Evolutionary conservation across 257 asterid genomes (phyloP).

Genomic region (Solanum virginianum): DNA sequence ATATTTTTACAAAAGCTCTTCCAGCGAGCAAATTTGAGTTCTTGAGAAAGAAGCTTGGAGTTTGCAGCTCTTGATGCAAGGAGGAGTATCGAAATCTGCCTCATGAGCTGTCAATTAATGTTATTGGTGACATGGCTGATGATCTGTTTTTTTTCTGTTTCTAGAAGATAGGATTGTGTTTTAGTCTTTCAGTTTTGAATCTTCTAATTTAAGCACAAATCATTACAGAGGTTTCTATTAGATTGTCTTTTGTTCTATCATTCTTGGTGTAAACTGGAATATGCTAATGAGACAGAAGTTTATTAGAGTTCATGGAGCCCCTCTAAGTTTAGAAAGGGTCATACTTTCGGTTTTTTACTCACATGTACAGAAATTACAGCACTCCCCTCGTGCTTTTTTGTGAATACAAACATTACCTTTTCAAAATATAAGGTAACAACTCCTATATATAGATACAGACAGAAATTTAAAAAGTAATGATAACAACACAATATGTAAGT

Average conservation of each 20-base stretch:
- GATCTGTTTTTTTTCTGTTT: too few species aligned
- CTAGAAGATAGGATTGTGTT: too few species aligned
- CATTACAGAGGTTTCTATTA: neutral
- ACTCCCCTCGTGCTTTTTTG: neutral
- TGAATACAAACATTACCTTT: neutral
- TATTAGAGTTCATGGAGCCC: neutral
- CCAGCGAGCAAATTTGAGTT: too few species aligned
- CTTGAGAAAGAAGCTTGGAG: too few species aligned
- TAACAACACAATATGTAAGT: neutral
- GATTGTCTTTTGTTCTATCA: neutral
- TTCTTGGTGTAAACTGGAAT: neutral
- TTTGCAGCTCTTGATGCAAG: too few species aligned
- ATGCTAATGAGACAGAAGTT: neutral
- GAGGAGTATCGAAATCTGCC: too few species aligned
- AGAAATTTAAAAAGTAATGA: neutral
- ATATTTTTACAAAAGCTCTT: too few species aligned
- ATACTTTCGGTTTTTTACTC: neutral
- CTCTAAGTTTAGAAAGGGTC: neutral
- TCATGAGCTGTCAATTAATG: too few species aligned
- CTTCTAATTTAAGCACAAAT: neutral
- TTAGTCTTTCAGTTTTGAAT: too few species aligned
- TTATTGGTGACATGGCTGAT: too few species aligned
- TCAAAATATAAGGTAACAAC: neutral
- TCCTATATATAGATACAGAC: neutral
- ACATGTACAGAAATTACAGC: neutral